A percentile compares a stretch with the other conserved stretches of the same genome.
phyloP scores from a whole-genome alignment of 352 stramenopile species.

The Phytopythium sindhum region DNA sequence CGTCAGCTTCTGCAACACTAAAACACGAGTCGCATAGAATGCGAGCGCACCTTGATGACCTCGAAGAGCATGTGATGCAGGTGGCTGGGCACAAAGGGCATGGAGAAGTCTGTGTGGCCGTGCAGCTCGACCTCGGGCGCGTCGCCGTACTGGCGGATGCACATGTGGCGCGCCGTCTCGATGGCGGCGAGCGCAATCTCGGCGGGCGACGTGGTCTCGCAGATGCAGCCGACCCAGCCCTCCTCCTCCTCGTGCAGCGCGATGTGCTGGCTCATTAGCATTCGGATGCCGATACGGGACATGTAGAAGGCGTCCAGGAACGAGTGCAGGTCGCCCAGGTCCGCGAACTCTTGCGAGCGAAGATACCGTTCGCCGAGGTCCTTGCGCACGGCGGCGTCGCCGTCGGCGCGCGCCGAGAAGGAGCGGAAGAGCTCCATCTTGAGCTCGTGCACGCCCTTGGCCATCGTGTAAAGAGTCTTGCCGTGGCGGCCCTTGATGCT shows the following conservation, averaged over 20 bases:
- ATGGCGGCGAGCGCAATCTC: slow-evolving; percentile 96
- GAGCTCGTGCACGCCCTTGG: slow-evolving; percentile 97
- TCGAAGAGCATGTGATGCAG: slow-evolving; percentile 99
- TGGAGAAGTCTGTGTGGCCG: slow-evolving; percentile 97
- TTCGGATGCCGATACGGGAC: slow-evolving; percentile 98
- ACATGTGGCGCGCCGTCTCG: slow-evolving; percentile 98
- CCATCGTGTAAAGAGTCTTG: slow-evolving; percentile 99
- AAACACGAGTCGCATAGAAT: neutral
- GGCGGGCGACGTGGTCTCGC: slow-evolving; percentile 94
- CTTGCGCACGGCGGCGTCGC: slow-evolving; percentile 21
- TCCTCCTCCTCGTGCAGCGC: slow-evolving; percentile 91
- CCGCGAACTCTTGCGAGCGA: slow-evolving; percentile 76
- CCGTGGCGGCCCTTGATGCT: slow-evolving; percentile 97
- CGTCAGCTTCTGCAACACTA: neutral
- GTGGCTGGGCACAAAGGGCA: slow-evolving; percentile 95
- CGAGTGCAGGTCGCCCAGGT: slow-evolving; percentile 94
- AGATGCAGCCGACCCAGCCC: slow-evolving; percentile 93
- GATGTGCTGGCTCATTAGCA: slow-evolving; percentile 99
- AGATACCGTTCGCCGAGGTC: slow-evolving; percentile 70
- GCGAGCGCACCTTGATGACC: slow-evolving; percentile 91
- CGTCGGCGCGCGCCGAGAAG: slow-evolving; percentile 45
- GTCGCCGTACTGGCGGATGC: slow-evolving; percentile 98
- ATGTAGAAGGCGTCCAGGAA: slow-evolving; percentile 99
- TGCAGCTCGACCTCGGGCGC: slow-evolving; percentile 98
- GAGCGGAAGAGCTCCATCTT: slow-evolving; percentile 86